Base-by-base conservation (phyloP, 2,329 filamentous ascomycete species). In the Fusarium sp. region DNA sequence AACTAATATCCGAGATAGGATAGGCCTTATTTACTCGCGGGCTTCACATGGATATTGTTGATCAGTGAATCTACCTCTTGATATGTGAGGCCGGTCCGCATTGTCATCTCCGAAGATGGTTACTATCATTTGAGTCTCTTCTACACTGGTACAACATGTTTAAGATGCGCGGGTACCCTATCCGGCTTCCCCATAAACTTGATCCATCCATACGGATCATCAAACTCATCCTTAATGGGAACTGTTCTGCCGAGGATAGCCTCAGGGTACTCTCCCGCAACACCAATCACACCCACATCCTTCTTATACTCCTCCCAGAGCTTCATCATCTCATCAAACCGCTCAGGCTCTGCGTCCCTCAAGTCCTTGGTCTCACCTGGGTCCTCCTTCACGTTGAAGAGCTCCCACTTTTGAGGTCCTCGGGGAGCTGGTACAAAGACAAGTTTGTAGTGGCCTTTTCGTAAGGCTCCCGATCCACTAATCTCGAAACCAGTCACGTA, bases 401-500 rank as follows among this genome's bases (percentile, higher is more conserved):
- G 66, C 72, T 82, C 75, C 82, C 81, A 83, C n/a, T 62, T 63
- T 54, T 80, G 73, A 0, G 78, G 76, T 4, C 79, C 79, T 37
- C 76, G 72, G 6, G 79, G 78, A 59, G 66, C 62, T 13, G 79
- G 78, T 7, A 82, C 77, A 35, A 76, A 82, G 6, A 73, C 75
- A 7, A 81, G 75, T 68, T 82, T 83, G 84, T 54, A 54, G 13
- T 54, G 29, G n/a, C 50, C 50, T n/a, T 54, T 54, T 14, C 50
- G 50, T 6, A 34, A 73, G 6, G 80, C 83, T 22, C 75, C 78
- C 6, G 76, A 77, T 13, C 82, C 82, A 52, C 78, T 78, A 10
- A 82, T 74, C 72, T 84, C 83, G 77, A 80, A 83, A 34, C 82
- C 83, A 76, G 29, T 63, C 27, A 75, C 58, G 13, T 74, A 72